Evolutionary conservation across 2,329 filamentous ascomycete species (phyloP).

Genomic region (Fusarium cyanostomum): DNA sequence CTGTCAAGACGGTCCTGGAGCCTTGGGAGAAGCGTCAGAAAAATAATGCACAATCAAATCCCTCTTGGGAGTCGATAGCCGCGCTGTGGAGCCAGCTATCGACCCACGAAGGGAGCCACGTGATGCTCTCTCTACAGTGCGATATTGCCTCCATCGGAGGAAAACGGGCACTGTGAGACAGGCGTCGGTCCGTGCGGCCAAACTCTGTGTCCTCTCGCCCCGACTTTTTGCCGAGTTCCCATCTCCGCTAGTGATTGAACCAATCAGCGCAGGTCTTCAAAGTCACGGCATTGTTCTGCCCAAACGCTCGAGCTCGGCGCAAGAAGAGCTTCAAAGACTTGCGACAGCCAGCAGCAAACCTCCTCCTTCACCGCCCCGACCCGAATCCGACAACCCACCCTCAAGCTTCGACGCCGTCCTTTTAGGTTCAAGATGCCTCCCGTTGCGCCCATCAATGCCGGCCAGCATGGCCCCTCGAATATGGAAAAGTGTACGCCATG

Average conservation of each 20-base stretch:
- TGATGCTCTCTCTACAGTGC: conserved; percentile 47
- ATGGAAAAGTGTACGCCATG: conserved; percentile 62
- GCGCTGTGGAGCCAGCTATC: conserved; percentile 39
- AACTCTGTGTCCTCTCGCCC: conserved; percentile 17
- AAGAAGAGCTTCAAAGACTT: conserved; percentile 34
- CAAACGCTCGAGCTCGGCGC: conserved; percentile 9
- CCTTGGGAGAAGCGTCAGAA: conserved; percentile 20
- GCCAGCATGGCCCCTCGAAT: conserved; percentile 60
- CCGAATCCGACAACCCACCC: background rate
- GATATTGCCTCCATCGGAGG: conserved; percentile 1
- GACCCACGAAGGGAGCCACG: conserved; percentile 49
- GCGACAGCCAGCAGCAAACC: conserved; percentile 2
- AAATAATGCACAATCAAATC: conserved; percentile 37
- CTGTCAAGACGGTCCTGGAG: conserved; percentile 15
- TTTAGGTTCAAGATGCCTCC: conserved; percentile 51
- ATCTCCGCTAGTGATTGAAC: conserved; percentile 7
- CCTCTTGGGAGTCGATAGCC: conserved; percentile 33
- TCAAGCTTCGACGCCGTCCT: background rate
- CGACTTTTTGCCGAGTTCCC: conserved; percentile 43
- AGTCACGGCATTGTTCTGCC: conserved; percentile 20
- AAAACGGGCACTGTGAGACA: conserved; percentile 40
- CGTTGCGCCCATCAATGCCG: conserved; percentile 51
- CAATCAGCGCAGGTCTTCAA: conserved; percentile 39
- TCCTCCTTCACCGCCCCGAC: conserved; percentile 2
- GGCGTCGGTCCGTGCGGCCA: conserved; percentile 30